These are phyloP conservation scores for Cardamine resedifolia DNA, from an alignment of 345 rosid species.

Conservation along the genomic window DNA sequence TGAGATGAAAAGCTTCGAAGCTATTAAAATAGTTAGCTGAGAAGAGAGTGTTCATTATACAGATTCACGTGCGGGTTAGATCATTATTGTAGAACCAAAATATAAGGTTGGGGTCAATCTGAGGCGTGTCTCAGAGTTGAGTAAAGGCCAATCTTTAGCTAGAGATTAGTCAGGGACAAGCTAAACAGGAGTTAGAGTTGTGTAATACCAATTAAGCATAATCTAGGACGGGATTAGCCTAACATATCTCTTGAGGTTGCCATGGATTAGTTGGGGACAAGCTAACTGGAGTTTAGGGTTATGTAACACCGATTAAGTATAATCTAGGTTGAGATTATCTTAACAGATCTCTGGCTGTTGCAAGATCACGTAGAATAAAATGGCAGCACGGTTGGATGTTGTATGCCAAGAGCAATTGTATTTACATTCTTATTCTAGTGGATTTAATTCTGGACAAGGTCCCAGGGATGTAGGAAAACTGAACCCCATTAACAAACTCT, in stretches of 20 bases:
- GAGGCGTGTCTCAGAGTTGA: no score
- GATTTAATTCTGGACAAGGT: not conserved
- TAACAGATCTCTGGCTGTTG: not conserved
- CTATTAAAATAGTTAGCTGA: not conserved
- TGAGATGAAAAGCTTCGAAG: not conserved
- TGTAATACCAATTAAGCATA: no score
- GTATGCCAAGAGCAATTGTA: no score
- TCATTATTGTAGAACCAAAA: not conserved
- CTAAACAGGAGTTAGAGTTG: not conserved
- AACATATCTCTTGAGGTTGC: not conserved
- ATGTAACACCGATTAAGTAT: not conserved
- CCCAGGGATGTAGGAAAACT: not conserved
- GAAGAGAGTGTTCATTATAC: not conserved
- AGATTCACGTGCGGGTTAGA: not conserved
- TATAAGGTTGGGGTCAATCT: not conserved
- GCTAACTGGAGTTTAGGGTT: no score
- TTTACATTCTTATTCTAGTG: not conserved
- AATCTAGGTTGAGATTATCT: no score
- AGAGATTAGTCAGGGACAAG: not conserved
- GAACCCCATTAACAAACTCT: not conserved
- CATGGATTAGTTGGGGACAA: no score
- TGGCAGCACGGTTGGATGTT: not conserved
- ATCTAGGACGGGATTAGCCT: no score
- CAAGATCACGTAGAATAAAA: no score
- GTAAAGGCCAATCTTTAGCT: no score